A percentile compares a stretch with the other conserved stretches of the same genome.
Evolutionary conservation across 1,139 yeast species (phyloP).

Genomic region (Geotrichum citri-aurantii): DNA sequence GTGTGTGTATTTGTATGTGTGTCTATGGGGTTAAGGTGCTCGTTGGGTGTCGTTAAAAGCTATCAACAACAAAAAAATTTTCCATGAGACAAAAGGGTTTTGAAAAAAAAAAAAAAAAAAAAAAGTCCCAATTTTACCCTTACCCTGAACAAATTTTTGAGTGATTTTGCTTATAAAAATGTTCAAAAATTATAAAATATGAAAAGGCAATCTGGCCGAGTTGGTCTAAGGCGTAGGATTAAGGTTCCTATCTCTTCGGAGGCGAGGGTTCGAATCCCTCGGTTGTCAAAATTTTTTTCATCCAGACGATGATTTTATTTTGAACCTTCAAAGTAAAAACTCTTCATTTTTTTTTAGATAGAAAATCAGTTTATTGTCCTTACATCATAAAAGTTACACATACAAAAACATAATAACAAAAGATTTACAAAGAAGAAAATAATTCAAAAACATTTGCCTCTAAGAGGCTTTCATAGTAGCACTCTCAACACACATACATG

Average conservation of each 20-base stretch:
- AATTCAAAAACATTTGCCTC: too few species aligned
- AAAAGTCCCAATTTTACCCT: not conserved
- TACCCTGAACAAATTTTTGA: not conserved
- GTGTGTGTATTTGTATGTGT: not conserved
- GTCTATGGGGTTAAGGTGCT: not conserved
- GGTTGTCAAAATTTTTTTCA: slow-evolving; percentile 29
- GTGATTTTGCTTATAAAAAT: not conserved
- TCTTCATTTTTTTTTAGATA: too few species aligned
- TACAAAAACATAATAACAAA: too few species aligned
- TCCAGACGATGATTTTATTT: not conserved
- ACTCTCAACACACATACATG: too few species aligned
- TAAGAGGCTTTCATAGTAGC: too few species aligned
- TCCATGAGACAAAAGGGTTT: not conserved
- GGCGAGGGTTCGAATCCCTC: slow-evolving; percentile 37
- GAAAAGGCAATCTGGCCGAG: slow-evolving; percentile 33
- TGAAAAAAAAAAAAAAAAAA: not conserved
- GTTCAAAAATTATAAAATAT: not conserved
- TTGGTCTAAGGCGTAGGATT: slow-evolving; percentile 36
- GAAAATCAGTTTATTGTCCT: too few species aligned
- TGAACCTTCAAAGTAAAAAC: too few species aligned
- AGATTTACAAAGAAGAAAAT: too few species aligned
- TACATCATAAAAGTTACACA: too few species aligned
- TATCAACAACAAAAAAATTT: not conserved
- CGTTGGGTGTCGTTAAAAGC: not conserved
- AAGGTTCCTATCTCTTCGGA: slow-evolving; percentile 35